phyloP scores from a whole-genome alignment of 2,329 filamentous ascomycete genomes.

The Talaromyces islandicus region DNA sequence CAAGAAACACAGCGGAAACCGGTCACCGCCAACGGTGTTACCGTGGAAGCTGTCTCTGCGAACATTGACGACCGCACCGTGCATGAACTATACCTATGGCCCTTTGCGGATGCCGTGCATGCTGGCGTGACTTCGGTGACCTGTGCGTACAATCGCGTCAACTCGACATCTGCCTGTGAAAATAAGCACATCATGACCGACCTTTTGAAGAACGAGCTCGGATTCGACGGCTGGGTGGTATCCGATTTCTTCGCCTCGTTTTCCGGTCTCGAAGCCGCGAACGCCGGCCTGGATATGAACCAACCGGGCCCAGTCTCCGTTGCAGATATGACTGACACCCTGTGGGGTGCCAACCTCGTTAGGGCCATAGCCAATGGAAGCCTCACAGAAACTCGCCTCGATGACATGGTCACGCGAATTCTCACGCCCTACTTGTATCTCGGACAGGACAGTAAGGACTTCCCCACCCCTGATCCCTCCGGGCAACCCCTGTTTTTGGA shows the following conservation, averaged over 20 bases:
- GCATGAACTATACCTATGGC: conserved; percentile 59
- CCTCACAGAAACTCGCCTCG: conserved; percentile 32
- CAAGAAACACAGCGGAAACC: conserved; percentile 61
- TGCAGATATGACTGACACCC: conserved; percentile 41
- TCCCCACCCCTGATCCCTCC: conserved; percentile 10
- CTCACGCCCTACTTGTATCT: conserved; percentile 43
- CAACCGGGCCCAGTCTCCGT: conserved; percentile 16
- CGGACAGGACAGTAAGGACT: conserved; percentile 36
- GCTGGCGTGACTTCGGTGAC: conserved; percentile 54
- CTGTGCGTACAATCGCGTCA: conserved; percentile 47
- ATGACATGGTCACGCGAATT: conserved; percentile 44
- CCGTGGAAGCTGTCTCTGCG: conserved; percentile 45
- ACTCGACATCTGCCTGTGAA: conserved; percentile 45
- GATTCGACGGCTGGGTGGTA: conserved; percentile 45
- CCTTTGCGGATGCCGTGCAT: conserved; percentile 54
- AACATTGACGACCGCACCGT: conserved; percentile 60
- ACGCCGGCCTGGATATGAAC: conserved; percentile 40
- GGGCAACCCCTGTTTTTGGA: conserved; percentile 2
- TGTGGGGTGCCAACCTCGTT: conserved; percentile 53
- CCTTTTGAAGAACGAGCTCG: conserved; percentile 46
- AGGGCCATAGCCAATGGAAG: conserved; percentile 33
- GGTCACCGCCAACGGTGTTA: conserved; percentile 33
- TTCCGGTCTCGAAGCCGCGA: conserved; percentile 22
- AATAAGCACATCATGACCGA: conserved; percentile 42
- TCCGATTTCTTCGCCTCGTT: conserved; percentile 43